These are phyloP conservation scores for Cyberlindnera saturnus DNA, from an alignment of 805 yeast species.

Conservation along the genomic window DNA sequence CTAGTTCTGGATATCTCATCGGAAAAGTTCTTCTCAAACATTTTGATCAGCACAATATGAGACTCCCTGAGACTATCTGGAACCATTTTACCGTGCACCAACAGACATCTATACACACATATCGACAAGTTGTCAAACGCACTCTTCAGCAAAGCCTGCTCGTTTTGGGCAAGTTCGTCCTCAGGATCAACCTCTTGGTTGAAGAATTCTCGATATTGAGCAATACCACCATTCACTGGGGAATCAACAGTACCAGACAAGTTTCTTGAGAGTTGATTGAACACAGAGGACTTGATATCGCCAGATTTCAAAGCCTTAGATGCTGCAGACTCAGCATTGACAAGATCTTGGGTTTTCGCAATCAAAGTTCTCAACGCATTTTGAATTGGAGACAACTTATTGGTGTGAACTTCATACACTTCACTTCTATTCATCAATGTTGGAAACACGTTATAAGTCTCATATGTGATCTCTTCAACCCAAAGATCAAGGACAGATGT, in stretches of 20 bases:
- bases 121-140: slow-evolving; percentile 65
- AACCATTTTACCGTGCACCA: slow-evolving; percentile 61
- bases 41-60: slow-evolving; percentile 57
- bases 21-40: slow-evolving; percentile 62
- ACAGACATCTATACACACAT: slow-evolving; percentile 59
- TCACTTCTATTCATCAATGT: slow-evolving; percentile 83
- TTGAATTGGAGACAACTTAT: slow-evolving; percentile 73
- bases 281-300: slow-evolving; percentile 40
- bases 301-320: slow-evolving; percentile 47
- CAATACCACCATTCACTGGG: slow-evolving; percentile 90
- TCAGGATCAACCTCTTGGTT: slow-evolving; percentile 28
- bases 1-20: slow-evolving; percentile 47
- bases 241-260: slow-evolving; percentile 84
- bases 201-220: slow-evolving; percentile 71
- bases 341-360: slow-evolving; percentile 65
- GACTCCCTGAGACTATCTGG: slow-evolving; percentile 50
- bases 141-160: slow-evolving; percentile 23
- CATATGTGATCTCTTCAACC: slow-evolving; percentile 84
- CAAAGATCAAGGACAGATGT: slow-evolving; percentile 69
- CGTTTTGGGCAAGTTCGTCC: slow-evolving; percentile 23
- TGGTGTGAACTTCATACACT: slow-evolving; percentile 40
- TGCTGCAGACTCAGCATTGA: slow-evolving; percentile 58
- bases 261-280: slow-evolving; percentile 62
- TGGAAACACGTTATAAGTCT: slow-evolving; percentile 73
- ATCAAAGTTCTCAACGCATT: slow-evolving; percentile 69